phyloP scores from a whole-genome alignment of 495 filamentous ascomycete species.

The Symbiotaphrina buchneri region DNA sequence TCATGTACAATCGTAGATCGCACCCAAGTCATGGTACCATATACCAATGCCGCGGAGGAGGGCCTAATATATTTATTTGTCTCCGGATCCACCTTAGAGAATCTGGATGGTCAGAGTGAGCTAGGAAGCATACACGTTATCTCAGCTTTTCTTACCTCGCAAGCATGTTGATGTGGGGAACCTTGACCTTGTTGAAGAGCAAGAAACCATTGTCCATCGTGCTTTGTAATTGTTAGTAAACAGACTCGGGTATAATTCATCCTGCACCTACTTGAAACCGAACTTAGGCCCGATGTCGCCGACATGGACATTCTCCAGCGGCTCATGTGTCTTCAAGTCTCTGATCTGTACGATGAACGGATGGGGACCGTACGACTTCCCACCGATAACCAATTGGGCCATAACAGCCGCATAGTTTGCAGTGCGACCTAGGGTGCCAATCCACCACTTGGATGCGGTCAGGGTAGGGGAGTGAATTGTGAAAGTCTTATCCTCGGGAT shows the following conservation, averaged over 20 bases:
- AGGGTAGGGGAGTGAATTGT: constrained; percentile 41
- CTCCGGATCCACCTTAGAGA: no score
- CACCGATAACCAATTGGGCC: constrained; percentile 41
- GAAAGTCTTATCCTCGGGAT: constrained; percentile 43
- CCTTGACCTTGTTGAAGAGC: no score
- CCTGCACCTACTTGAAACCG: constrained; percentile 28
- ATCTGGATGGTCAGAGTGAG: no score
- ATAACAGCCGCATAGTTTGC: constrained; percentile 58
- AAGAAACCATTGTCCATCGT: constrained; percentile 63
- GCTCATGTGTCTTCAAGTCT: constrained; percentile 45
- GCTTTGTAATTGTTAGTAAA: no score
- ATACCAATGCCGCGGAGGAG: no score
- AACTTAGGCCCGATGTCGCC: constrained; percentile 60
- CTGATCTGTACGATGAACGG: constrained; percentile 57
- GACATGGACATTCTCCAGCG: constrained; percentile 43
- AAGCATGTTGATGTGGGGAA: no score
- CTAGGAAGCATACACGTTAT: no score
- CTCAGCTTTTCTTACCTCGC: no score
- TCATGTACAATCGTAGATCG: no score
- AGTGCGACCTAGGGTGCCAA: constrained; percentile 45
- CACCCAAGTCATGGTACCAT: no score
- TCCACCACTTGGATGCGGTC: constrained; percentile 62
- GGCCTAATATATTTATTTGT: no score
- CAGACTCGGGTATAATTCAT: constrained; percentile 2
- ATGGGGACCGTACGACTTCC: constrained; percentile 45